Evolutionary conservation across 306 rosid species (phyloP).

Genomic region (Quercus aquifolioides): DNA sequence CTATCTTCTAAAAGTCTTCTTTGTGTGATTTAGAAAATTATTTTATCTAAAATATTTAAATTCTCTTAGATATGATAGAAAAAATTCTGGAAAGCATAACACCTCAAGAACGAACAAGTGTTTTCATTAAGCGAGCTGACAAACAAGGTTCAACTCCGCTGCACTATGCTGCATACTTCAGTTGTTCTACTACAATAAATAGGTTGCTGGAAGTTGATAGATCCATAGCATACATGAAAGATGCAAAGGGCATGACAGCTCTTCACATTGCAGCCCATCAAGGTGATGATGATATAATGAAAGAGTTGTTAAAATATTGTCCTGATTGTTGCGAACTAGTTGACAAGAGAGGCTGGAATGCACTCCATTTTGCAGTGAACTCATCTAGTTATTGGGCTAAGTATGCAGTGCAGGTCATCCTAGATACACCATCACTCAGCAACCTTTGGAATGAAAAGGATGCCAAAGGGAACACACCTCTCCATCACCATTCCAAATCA

Average conservation of each 20-base stretch:
- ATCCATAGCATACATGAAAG: not conserved
- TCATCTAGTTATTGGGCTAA: no score
- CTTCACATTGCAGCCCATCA: not conserved
- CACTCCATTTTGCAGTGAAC: not conserved
- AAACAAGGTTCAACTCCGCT: no score
- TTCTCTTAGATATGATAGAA: no score
- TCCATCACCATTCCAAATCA: not conserved
- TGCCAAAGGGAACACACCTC: not conserved
- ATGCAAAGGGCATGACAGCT: not conserved
- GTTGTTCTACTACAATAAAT: no score
- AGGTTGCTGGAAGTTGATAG: not conserved
- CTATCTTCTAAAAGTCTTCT: no score
- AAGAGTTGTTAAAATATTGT: not conserved
- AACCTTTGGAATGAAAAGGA: not conserved
- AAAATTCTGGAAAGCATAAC: no score
- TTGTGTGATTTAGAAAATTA: no score
- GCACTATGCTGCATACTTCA: not conserved
- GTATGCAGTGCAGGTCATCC: not conserved
- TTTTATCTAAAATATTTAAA: no score
- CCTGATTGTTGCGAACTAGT: not conserved
- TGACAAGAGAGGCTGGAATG: not conserved
- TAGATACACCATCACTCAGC: not conserved
- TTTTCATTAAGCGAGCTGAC: no score
- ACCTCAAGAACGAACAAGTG: no score
- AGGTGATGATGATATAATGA: not conserved